Conservation (phyloP, 2,329 filamentous ascomycete genomes). For the Teratosphaeria pseudoeucalypti region DNA sequence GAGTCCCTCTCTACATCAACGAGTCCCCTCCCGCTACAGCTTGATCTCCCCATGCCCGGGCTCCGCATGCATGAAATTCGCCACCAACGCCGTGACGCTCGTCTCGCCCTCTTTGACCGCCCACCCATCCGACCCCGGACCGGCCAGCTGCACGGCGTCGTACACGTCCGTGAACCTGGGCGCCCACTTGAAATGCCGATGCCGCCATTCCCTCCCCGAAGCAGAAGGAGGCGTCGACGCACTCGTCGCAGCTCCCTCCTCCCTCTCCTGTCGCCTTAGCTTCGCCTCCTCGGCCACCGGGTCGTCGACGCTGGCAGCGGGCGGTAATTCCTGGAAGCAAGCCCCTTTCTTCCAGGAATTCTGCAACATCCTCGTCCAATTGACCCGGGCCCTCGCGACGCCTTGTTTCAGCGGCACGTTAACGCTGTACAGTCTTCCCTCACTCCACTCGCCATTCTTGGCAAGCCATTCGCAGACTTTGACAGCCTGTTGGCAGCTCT, state of each 20-base stretch:
- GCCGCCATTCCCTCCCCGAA: constrained; percentile 46
- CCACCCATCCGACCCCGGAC: constrained; percentile 86
- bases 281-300: constrained; percentile 56
- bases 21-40: constrained; percentile 44
- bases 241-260: constrained; percentile 28
- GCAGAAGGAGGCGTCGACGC: constrained; percentile 15
- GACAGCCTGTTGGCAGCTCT: constrained; percentile 63
- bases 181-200: constrained; percentile 92
- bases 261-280: constrained; percentile 55
- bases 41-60: constrained; percentile 63
- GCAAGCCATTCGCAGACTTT: constrained; percentile 69
- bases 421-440: constrained; percentile 63
- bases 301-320: constrained; percentile 46
- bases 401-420: constrained; percentile 80
- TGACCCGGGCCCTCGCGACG: constrained; percentile 56
- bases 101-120: constrained; percentile 78
- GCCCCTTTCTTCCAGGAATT: constrained; percentile 81
- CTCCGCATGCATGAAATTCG: constrained; percentile 77
- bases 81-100: constrained; percentile 80
- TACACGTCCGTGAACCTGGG: constrained; percentile 81
- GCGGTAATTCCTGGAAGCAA: constrained; percentile 74
- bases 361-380: constrained; percentile 81
- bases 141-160: constrained; percentile 68
- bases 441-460: constrained; percentile 58
- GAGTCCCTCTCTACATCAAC: background rate